Evolutionary conservation across 805 yeast species (phyloP), one percentile per base, ranked within the genome.

Genomic region (Maudiozyma bulderi): DNA sequence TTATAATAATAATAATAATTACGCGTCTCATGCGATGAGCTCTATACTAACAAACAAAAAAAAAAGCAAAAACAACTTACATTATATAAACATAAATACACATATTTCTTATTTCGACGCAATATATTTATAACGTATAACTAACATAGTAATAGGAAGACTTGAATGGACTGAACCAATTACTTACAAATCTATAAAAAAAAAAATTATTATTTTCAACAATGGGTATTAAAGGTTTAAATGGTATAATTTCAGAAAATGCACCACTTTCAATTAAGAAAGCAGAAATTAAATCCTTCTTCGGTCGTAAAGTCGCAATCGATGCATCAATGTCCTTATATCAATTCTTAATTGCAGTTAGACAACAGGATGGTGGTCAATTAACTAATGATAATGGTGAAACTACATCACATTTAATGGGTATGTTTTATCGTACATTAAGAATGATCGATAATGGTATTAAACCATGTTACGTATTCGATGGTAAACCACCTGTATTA

Each of bases 351-450:
- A 90, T 93, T 61, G 97, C 98, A 0, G 99, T 93, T 5, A 77
- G 99, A 62, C 98, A 91, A 58, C 89, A 85, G 50, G 98, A 93
- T 61, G 99, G 99, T n/a, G 88, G 81, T 53, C 95, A 89, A 63
- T 73, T 93, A 60, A 82, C 93, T 28, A 84, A 80, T 54, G 96
- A 86, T 39, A 78, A 78, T 15, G 99, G 99, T 42, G 95, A 88
- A 54, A 91, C 97, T 1, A 85, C 86, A 0, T 86, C 96, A 0
- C 99, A 93, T 65, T 66, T 93, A 50, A 89, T 90, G 84, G 99
- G 99, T 2, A 86, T 93, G 77, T 93, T 93, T 65, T 91, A 93
- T 67, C 74, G 99, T 52, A 93, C 99, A 0, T 75, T 93, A 47
- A 71, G 96, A 47, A 78, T 93, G 77, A 85, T 90, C 5, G 95